These are phyloP conservation scores for Collybia nuda DNA, from an alignment of 768 basidiomycete genomes.

Conservation along the genomic window DNA sequence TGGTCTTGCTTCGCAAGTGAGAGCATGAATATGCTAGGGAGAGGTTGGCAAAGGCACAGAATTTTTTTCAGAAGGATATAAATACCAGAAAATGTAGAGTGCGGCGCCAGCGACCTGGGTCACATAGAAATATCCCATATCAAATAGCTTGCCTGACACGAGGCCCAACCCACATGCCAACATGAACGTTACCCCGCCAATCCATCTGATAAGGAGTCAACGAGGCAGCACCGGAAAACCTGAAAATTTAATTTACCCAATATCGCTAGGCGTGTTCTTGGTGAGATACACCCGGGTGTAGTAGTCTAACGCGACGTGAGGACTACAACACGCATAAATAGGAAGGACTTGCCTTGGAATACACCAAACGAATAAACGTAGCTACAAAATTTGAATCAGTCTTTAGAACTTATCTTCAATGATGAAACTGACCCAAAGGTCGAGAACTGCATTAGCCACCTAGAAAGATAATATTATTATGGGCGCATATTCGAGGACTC, in stretches of 20 bases:
- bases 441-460: too few species aligned
- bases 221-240: too few species aligned
- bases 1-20: conserved; percentile 33
- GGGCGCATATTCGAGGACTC: too few species aligned
- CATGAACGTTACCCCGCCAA: conserved; percentile 20
- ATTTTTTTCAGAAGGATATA: background rate
- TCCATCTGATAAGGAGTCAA: conserved; percentile 13
- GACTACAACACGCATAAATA: background rate
- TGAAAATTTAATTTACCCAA: conserved; percentile 2
- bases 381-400: background rate
- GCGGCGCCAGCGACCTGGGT: conserved; percentile 12
- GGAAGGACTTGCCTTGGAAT: conserved; percentile 9
- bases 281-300: conserved; percentile 10
- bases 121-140: conserved; percentile 15
- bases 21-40: conserved; percentile 33
- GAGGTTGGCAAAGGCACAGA: too few species aligned
- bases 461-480: too few species aligned
- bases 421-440: too few species aligned
- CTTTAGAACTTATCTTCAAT: too few species aligned
- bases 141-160: conserved; percentile 19
- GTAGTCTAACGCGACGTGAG: conserved; percentile 1
- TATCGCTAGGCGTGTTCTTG: conserved; percentile 8
- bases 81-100: conserved; percentile 17
- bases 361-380: conserved; percentile 15
- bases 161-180: conserved; percentile 19